Evolutionary conservation across 768 basidiomycete genomes (phyloP), one percentile per base, ranked within the genome.

Genomic region (Hysterangium stoloniferum): DNA sequence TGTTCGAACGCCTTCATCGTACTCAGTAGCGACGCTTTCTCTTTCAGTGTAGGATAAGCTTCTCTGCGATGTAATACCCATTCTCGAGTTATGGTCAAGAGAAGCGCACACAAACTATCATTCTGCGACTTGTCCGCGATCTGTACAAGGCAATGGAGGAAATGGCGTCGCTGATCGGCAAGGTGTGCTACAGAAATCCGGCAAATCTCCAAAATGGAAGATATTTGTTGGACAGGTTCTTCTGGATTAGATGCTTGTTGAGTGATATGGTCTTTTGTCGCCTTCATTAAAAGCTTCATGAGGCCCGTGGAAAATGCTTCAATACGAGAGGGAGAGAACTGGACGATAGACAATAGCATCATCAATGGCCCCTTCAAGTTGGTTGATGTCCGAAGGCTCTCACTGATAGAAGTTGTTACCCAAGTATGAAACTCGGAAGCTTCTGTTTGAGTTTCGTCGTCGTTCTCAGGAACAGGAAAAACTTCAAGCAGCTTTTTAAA

Each of bases 81-180:
- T 22, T 84, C 83, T 42, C 85, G 77, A 43, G 87, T 78, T 50
- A 97, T 77, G 49, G 92, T 86, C 19, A 99, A 75, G 55, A 96
- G 77, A 61, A 86, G 90, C 12, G 78, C 80, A 62, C 91, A 94
- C 2, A 99, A 76, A 12, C 76, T 65, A 3, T 72, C 57, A 58
- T 82, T 93, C 61, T 86, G 84, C 7, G 93, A 94, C 66, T 95
- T 92, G 60, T 96, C 94, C 36, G 91, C 82, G 33, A 98, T 74
- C 22, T 82, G 80, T 15, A 82, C 77, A 54, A 97, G 77, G 11
- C 81, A 81, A 53, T 76, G 82, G 44, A 95, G 69, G 37, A 97
- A 74, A 67, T 80, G 81, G 51, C 85, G 77, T 25, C 96, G 79
- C 55, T 92, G 87, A 44, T 99, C 96, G 8, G 82, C 86, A 20